Base-by-base conservation (phyloP, 1,284 basidiomycete species). In the Pterula multifida region DNA sequence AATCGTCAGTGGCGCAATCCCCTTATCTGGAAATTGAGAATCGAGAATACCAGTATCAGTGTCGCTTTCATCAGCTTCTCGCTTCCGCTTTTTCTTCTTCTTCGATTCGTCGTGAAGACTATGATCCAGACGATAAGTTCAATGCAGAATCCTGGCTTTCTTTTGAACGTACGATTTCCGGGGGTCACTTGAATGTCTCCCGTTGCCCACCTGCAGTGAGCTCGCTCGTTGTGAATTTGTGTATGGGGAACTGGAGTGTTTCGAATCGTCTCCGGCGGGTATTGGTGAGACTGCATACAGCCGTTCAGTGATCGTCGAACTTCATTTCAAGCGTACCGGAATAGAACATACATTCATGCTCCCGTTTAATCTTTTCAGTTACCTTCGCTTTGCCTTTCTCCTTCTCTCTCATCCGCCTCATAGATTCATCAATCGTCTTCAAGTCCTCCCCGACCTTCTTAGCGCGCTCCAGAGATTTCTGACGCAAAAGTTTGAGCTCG, bases 1-100 rank as follows among this genome's bases (percentile, higher is more conserved):
- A 35, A 35, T 35, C 11, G n/a, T 35, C 32, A 35, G n/a, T n/a
- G n/a, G n/a, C n/a, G n/a, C n/a, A n/a, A n/a, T n/a, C n/a, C n/a
- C n/a, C n/a, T n/a, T n/a, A n/a, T n/a, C n/a, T n/a, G n/a, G n/a
- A n/a, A n/a, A n/a, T n/a, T 35, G 36, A 52, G 42, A 49, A 42
- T 45, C 26, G 51, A 13, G n/a, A 47, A 49, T 62, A 79, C 75
- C 76, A 66, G 71, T 68, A 58, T 87, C 80, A 22, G 68, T 65
- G 58, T 90, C 89, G 58, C 84, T 86, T 23, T 82, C 81, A 24
- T 84, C 85, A 12, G 70, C 65, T 22, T 88, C 78, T 50, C 85
- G 75, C 70, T 88, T 89, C 63, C 84, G 81, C 68, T 90, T 90
- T 69, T 88, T 89, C 63, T 81, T 79, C 67, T 81, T 84, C 44